A percentile compares a stretch with the other conserved stretches of the same genome.
Evolutionary conservation across 2,329 filamentous ascomycete species (phyloP).

Genomic region (Helminthosporium solani): DNA sequence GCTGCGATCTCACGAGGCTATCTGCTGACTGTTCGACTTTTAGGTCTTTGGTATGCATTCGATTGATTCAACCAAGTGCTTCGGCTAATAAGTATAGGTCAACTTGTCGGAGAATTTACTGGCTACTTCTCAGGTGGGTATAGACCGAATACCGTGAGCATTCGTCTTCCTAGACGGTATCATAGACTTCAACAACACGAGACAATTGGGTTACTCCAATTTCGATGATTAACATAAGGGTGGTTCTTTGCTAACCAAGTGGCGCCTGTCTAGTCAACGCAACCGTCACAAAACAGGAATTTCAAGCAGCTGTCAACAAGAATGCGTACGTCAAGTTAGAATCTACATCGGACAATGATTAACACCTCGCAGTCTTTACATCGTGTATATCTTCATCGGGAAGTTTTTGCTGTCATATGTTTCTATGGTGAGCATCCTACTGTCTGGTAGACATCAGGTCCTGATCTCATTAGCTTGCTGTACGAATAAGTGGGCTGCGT

Average conservation of each 20-base stretch:
- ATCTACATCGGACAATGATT: too few relatives aligned
- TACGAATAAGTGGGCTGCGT: constrained; percentile 53
- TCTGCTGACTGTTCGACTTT: background rate
- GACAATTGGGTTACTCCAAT: too few relatives aligned
- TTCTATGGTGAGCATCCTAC: constrained; percentile 26
- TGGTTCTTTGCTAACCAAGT: too few relatives aligned
- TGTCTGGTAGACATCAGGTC: background rate
- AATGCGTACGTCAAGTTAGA: constrained; percentile 4
- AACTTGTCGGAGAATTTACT: constrained; percentile 56
- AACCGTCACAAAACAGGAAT: constrained; percentile 49
- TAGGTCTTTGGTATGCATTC: constrained; percentile 48
- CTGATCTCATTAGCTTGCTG: constrained; percentile 31
- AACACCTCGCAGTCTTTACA: constrained; percentile 16
- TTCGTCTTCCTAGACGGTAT: too few relatives aligned
- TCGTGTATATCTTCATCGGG: constrained; percentile 39
- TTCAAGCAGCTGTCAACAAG: constrained; percentile 51
- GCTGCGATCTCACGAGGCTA: constrained; percentile 11
- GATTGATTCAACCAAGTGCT: background rate
- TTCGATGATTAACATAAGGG: too few relatives aligned
- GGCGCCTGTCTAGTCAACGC: constrained; percentile 44
- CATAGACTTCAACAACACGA: too few relatives aligned
- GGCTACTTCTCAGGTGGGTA: too few relatives aligned
- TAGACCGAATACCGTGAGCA: too few relatives aligned
- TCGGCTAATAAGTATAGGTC: constrained; percentile 20
- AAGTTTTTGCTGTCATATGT: constrained; percentile 39